Percentiles rank a stretch among this genome's conserved stretches.
These are phyloP conservation scores for Cucumis cinereus DNA, from an alignment of 306 rosid genomes.

Conservation along the genomic window DNA sequence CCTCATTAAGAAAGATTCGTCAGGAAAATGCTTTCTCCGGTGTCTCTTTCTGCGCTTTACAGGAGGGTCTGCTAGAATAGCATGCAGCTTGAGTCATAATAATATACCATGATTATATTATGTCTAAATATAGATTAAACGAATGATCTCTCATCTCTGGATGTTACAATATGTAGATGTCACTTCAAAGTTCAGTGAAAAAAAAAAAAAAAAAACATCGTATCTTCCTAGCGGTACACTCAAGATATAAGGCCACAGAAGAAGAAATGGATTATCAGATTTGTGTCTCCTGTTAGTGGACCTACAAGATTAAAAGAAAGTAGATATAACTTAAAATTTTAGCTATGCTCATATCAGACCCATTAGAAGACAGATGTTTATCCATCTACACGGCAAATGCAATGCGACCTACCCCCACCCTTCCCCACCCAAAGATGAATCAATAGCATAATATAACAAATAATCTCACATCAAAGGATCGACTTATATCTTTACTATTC, in stretches of 20 bases:
- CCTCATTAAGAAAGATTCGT: conserved; percentile 68
- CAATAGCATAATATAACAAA: neutral
- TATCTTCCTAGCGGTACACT: neutral
- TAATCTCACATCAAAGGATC: neutral
- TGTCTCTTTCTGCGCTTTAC: conserved; percentile 78
- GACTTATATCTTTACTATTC: neutral
- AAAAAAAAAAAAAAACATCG: too few relatives aligned
- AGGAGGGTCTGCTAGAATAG: conserved; percentile 38
- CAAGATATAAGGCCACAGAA: neutral
- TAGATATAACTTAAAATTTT: neutral
- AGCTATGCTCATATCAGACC: neutral
- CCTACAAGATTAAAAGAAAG: neutral
- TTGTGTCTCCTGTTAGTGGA: neutral
- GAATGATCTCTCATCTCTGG: neutral
- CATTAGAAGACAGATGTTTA: neutral
- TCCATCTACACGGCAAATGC: neutral
- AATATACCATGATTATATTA: neutral
- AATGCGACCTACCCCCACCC: neutral
- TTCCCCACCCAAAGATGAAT: neutral
- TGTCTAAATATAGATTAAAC: neutral
- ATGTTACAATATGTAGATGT: neutral
- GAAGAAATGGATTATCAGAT: neutral
- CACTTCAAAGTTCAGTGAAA: neutral
- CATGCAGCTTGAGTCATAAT: neutral
- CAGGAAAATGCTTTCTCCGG: conserved; percentile 58